Evolutionary conservation across 129 eudicot species (phyloP).

Genomic region (Flaveria brownii): DNA sequence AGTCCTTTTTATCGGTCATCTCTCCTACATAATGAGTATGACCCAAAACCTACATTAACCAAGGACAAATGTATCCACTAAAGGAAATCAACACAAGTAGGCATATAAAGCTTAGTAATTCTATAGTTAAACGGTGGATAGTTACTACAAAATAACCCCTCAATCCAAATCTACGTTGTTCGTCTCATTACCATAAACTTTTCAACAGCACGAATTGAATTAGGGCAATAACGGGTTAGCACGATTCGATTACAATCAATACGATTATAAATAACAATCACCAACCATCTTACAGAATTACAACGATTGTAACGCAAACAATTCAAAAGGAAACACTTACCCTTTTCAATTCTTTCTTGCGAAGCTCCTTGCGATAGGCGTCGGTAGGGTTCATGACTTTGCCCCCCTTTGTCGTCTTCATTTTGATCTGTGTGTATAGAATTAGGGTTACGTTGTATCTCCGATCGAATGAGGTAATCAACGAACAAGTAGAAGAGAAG

Average conservation of each 20-base stretch:
- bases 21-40: neutral
- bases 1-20: neutral
- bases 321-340: constrained; percentile 39
- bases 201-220: neutral
- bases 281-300: neutral
- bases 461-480: constrained; percentile 15
- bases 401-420: constrained; percentile 98
- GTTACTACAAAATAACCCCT: neutral
- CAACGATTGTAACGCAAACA: neutral
- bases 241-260: constrained; percentile 9
- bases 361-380: constrained; percentile 94
- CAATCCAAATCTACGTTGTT: constrained; percentile 3
- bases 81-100: neutral
- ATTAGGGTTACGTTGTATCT: neutral
- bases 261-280: constrained; percentile 4
- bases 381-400: constrained; percentile 99
- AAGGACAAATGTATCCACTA: no score
- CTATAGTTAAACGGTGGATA: neutral
- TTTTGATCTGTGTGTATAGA: constrained; percentile 37
- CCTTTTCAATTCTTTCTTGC: constrained; percentile 89
- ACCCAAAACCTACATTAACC: constrained; percentile 12
- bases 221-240: constrained; percentile 26
- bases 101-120: constrained; percentile 20
- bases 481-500: constrained; percentile 4
- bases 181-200: constrained; percentile 5